Evolutionary conservation across 306 rosid species (phyloP), one percentile per base, ranked within the genome.

Genomic region (Casuarina equisetifolia): DNA sequence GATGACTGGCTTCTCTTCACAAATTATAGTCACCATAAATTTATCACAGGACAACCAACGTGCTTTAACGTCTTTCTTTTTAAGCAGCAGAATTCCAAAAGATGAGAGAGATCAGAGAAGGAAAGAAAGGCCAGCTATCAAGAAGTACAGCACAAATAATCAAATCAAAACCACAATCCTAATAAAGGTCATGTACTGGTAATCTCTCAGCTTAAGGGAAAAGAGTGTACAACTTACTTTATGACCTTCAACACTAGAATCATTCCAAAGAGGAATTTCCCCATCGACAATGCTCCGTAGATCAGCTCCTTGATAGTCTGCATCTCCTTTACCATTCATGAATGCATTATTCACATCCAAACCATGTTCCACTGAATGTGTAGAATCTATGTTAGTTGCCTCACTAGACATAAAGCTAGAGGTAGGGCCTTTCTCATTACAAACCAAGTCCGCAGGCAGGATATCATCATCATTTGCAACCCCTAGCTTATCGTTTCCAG

Each of bases 181-280:
- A 55, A 19, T 6, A 19, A 11, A 55, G 35, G 62, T 3, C 6
- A 55, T 55, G 50, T 62, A 74, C 40, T 54, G 40, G 20, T 45
- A 42, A 19, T 54, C 45, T 50, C 53, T 68, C 70, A 78, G 7
- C 13, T 50, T 48, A 35, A 43, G 61, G 73, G 48, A 75, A 86
- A 74, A 70, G 44, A 10, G 58, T 73, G 66, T n/a, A 74, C 76
- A 85, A 82, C 98, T 85, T 88, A 95, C 99, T 62, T 82, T 83
- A 77, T 64, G 76, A 80, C 83, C 88, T 66, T 85, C 91, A 11
- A 50, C 79, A 51, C 59, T 70, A 84, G 86, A 88, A 85, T 79
- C 84, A 48, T 74, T 79, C 42, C 51, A 38, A 36, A 81, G 80
- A 44, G 84, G 39, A 73, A 74, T 80, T 79, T 86, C 92, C 25